Evolutionary conservation across 768 basidiomycete genomes (phyloP).

Genomic region (Botryobasidium botryosum): DNA sequence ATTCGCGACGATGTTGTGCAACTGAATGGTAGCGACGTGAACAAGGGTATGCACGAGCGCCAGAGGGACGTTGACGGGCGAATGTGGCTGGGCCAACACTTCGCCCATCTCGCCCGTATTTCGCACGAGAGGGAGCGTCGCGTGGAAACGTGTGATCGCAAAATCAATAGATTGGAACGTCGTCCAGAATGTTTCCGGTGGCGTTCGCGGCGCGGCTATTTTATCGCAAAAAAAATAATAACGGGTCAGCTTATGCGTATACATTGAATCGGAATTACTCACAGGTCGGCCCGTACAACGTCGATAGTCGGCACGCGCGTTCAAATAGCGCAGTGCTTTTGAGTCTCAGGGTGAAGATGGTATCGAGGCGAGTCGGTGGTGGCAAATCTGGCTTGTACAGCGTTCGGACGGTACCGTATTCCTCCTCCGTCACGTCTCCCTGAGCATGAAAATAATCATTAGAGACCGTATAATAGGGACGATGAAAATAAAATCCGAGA

Average conservation of each 20-base stretch:
- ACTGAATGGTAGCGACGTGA: conserved; percentile 4
- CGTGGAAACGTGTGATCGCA: conserved; percentile 6
- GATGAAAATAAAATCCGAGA: background rate
- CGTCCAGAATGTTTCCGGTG: background rate
- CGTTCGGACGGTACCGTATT: background rate
- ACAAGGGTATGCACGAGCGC: conserved; percentile 9
- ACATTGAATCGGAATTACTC: too few relatives aligned
- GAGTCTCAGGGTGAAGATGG: conserved; percentile 3
- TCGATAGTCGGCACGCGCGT: background rate
- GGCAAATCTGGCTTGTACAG: background rate
- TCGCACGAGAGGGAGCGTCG: conserved; percentile 3
- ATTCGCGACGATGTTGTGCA: conserved; percentile 3
- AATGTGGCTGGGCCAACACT: conserved; percentile 1
- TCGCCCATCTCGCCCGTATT: conserved; percentile 8
- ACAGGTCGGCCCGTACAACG: background rate
- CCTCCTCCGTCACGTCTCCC: background rate
- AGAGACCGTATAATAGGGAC: background rate
- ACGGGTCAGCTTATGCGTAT: too few relatives aligned
- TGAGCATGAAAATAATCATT: background rate
- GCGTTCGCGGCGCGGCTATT: too few relatives aligned
- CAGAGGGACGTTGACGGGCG: conserved; percentile 8
- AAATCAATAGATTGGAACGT: conserved; percentile 1
- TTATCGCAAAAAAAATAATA: too few relatives aligned
- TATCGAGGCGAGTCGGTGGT: background rate
- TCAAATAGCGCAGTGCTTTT: conserved; percentile 3